These are phyloP conservation scores for Ascochyta koolunga DNA, from an alignment of 2,329 filamentous ascomycete genomes.

Conservation along the genomic window DNA sequence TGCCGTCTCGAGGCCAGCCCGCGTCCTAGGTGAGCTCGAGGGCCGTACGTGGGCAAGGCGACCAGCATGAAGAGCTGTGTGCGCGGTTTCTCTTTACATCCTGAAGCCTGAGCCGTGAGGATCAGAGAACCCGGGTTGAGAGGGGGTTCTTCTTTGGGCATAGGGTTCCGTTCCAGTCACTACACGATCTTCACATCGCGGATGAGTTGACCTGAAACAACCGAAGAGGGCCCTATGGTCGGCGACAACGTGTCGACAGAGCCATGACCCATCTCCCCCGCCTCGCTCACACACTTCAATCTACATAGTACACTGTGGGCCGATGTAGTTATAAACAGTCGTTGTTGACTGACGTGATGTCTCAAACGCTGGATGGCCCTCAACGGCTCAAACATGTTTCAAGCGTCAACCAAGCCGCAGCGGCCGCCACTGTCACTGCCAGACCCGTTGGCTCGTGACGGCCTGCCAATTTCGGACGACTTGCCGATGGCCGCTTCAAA, in stretches of 20 bases:
- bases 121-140: slow-evolving; percentile 12
- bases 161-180: slow-evolving; percentile 29
- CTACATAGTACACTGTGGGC: slow-evolving; percentile 14
- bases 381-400: slow-evolving; percentile 28
- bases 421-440: too few species aligned
- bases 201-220: slow-evolving; percentile 34
- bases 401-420: slow-evolving; percentile 14
- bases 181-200: slow-evolving; percentile 29
- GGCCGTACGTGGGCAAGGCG: slow-evolving; percentile 6
- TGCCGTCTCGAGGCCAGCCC: slow-evolving; percentile 16
- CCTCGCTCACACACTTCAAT: slow-evolving; percentile 26
- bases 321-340: slow-evolving; percentile 16
- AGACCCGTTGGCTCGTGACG: slow-evolving; percentile 15
- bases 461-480: slow-evolving; percentile 20
- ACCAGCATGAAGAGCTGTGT: slow-evolving; percentile 4
- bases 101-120: slow-evolving; percentile 6
- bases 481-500: slow-evolving; percentile 8
- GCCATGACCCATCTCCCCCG: slow-evolving; percentile 21
- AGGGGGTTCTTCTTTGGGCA: slow-evolving; percentile 16
- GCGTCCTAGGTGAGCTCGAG: slow-evolving; percentile 9
- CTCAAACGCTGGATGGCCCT: slow-evolving; percentile 18
- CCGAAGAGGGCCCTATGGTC: slow-evolving; percentile 27
- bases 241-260: slow-evolving; percentile 20
- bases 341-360: slow-evolving; percentile 17
- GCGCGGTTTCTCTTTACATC: background rate